Conservation (phyloP, 129 eudicot species). For the Pseudognaphalium luteoalbum region DNA sequence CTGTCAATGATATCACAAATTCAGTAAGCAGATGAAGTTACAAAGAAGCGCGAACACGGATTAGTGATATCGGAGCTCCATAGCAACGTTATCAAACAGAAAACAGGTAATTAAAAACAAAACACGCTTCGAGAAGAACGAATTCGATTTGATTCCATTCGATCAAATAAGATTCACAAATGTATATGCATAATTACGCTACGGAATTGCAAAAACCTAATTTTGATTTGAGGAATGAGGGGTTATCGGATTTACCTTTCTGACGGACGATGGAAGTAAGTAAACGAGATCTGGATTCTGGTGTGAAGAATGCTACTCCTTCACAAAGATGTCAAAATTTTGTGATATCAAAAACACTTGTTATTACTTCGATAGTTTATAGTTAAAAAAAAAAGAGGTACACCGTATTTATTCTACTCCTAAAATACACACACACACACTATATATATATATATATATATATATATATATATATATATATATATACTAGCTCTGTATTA, state of each 20-base stretch:
- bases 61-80: not conserved
- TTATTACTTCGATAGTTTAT: too few relatives aligned
- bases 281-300: not conserved
- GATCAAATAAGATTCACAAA: slow-evolving; percentile 6
- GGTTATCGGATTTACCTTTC: not conserved
- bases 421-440: too few relatives aligned
- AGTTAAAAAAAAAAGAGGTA: too few relatives aligned
- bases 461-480: too few relatives aligned
- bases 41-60: not conserved
- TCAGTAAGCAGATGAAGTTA: slow-evolving; percentile 4
- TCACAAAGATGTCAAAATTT: too few relatives aligned
- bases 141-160: not conserved
- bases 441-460: too few relatives aligned
- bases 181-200: slow-evolving; percentile 14
- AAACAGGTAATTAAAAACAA: not conserved
- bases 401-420: too few relatives aligned
- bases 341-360: not conserved
- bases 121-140: not conserved
- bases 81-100: slow-evolving; percentile 2
- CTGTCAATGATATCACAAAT: not conserved
- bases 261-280: not conserved
- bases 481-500: too few relatives aligned
- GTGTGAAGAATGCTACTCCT: not conserved
- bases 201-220: slow-evolving; percentile 11
- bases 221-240: not conserved